Conservation (phyloP, 495 filamentous ascomycete genomes). For the Cairneyella variabilis region DNA sequence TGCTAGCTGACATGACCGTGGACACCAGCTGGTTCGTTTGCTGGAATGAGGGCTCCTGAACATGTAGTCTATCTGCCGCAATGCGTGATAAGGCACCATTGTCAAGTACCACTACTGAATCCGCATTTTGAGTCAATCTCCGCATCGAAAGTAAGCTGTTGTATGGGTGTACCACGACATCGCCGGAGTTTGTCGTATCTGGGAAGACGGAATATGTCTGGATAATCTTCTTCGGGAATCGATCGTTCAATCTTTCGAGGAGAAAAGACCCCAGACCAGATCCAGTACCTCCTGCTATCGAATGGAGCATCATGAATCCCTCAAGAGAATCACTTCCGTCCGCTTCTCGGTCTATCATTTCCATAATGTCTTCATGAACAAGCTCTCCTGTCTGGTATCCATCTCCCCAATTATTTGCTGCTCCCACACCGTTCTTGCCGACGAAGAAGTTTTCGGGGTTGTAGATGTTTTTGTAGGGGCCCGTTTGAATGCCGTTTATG, state of each 20-base stretch:
- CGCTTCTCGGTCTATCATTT: conserved; percentile 98
- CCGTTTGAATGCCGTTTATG: conserved; percentile 85
- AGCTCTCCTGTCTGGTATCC: conserved; percentile 89
- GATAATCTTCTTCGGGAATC: conserved; percentile 97
- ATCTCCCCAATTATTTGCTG: conserved; percentile 97
- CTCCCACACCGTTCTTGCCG: conserved; percentile 84
- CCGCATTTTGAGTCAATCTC: conserved; percentile 88
- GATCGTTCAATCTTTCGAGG: conserved; percentile 93
- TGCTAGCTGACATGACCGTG: conserved; percentile 98
- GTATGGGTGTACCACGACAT: conserved; percentile 97
- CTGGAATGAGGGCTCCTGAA: conserved; percentile 90
- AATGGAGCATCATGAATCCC: conserved; percentile 98
- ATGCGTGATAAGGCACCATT: conserved; percentile 93
- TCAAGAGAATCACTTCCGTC: conserved; percentile 96
- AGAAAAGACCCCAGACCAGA: conserved; percentile 92
- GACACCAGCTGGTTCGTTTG: conserved; percentile 98
- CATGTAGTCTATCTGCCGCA: conserved; percentile 88
- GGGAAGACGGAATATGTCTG: conserved; percentile 99
- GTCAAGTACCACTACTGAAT: conserved; percentile 96
- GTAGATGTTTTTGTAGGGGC: conserved; percentile 95
- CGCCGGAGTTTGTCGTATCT: conserved; percentile 73
- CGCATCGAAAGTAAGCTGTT: conserved; percentile 93
- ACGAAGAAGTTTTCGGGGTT: conserved; percentile 99
- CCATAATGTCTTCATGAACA: conserved; percentile 95
- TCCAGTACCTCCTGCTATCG: conserved; percentile 94